phyloP scores from a whole-genome alignment of 1,284 basidiomycete species.

The Kalmanozyma brasiliensis region DNA sequence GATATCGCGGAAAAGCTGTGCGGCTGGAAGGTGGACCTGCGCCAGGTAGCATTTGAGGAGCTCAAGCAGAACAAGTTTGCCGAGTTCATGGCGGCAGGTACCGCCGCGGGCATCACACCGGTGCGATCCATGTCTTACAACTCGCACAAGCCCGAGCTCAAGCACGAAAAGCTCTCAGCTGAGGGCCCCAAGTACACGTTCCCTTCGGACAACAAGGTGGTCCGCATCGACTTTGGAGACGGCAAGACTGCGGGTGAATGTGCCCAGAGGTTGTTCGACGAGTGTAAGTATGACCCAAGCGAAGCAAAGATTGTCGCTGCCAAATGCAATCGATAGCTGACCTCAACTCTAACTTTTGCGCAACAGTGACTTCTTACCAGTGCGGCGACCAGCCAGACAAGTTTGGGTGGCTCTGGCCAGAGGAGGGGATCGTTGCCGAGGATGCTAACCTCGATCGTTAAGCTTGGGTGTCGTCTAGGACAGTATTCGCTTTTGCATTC shows the following conservation, averaged over 20 bases:
- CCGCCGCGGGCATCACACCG: slow-evolving; percentile 67
- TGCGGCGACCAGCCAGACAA: slow-evolving; percentile 59
- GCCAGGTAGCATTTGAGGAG: slow-evolving; percentile 63
- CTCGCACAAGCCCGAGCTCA: slow-evolving; percentile 47
- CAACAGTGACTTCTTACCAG: slow-evolving; percentile 57
- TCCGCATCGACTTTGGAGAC: slow-evolving; percentile 66
- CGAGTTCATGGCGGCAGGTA: slow-evolving; percentile 65
- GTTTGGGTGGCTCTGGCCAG: slow-evolving; percentile 66
- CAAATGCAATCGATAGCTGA: slow-evolving; percentile 17
- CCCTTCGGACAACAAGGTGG: slow-evolving; percentile 48
- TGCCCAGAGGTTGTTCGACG: slow-evolving; percentile 41
- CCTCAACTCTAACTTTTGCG: slow-evolving; percentile 12
- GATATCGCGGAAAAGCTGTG: slow-evolving; percentile 63
- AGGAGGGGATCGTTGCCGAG: slow-evolving; percentile 62
- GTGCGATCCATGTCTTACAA: slow-evolving; percentile 67
- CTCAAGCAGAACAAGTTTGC: slow-evolving; percentile 50
- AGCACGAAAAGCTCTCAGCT: slow-evolving; percentile 35
- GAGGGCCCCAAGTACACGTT: slow-evolving; percentile 50
- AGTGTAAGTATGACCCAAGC: slow-evolving; percentile 33
- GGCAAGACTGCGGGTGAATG: slow-evolving; percentile 65
- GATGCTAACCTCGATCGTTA: slow-evolving; percentile 37
- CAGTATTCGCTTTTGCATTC: too few relatives aligned
- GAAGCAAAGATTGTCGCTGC: neutral
- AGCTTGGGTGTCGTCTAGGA: too few relatives aligned
- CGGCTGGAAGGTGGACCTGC: slow-evolving; percentile 67